Evolutionary conservation across 2,329 filamentous ascomycete species (phyloP).

Genomic region (Penicillium freii): DNA sequence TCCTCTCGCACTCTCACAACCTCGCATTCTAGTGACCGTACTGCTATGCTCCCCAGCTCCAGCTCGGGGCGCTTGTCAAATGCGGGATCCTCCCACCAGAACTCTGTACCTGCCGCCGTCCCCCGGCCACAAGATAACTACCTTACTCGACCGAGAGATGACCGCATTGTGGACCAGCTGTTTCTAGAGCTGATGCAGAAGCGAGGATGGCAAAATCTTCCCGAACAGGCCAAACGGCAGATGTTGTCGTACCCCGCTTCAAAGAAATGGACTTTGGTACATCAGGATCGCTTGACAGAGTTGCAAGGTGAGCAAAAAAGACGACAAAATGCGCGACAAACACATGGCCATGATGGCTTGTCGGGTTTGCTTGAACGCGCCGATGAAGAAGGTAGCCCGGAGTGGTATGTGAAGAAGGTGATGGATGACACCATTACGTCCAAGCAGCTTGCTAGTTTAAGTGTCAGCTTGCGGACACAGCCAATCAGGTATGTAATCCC

Average conservation of each 20-base stretch:
- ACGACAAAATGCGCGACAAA: slow-evolving; percentile 67
- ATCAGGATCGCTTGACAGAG: slow-evolving; percentile 91
- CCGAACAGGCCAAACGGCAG: slow-evolving; percentile 88
- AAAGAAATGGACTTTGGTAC: slow-evolving; percentile 97
- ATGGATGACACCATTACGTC: slow-evolving; percentile 92
- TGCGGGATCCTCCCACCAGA: slow-evolving; percentile 31
- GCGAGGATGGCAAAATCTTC: slow-evolving; percentile 93
- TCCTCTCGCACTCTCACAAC: slow-evolving; percentile 46
- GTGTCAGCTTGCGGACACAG: slow-evolving; percentile 92
- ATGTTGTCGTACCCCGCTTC: slow-evolving; percentile 92
- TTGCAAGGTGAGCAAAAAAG: slow-evolving; percentile 93
- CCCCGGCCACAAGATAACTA: slow-evolving; percentile 35
- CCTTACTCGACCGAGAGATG: slow-evolving; percentile 50
- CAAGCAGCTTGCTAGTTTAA: slow-evolving; percentile 87
- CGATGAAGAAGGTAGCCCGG: slow-evolving; percentile 92
- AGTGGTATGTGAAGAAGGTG: slow-evolving; percentile 96
- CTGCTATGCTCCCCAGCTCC: slow-evolving; percentile 24
- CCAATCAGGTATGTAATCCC: slow-evolving; percentile 65
- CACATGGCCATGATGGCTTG: slow-evolving; percentile 63
- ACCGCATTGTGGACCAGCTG: slow-evolving; percentile 82
- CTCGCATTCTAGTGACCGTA: slow-evolving; percentile 38
- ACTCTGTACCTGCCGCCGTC: slow-evolving; percentile 31
- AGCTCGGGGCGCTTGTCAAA: slow-evolving; percentile 33
- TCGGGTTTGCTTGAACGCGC: slow-evolving; percentile 71
- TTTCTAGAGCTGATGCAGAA: slow-evolving; percentile 96